phyloP scores from a whole-genome alignment of 169 alveolate genomes.

The Plasmodium relictum region DNA sequence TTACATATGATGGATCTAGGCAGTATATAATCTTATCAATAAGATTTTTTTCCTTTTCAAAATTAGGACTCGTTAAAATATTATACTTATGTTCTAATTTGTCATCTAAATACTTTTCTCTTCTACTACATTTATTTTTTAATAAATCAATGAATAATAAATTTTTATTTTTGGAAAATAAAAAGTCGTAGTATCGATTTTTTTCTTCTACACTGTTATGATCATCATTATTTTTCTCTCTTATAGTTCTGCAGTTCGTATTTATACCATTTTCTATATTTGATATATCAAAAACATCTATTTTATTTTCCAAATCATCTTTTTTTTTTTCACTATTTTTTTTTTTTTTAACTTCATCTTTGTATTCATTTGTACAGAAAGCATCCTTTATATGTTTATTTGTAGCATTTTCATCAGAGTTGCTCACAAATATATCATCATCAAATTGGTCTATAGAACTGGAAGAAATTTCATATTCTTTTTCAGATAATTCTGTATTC shows the following conservation, averaged over 20 bases:
- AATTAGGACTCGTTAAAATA: conserved; percentile 12
- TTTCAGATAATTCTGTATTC: conserved; percentile 28
- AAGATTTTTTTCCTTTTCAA: conserved; percentile 62
- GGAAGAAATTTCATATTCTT: conserved; percentile 39
- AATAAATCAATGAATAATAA: conserved; percentile 17
- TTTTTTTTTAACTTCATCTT: background rate
- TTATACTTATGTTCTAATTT: conserved; percentile 14
- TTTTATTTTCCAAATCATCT: background rate
- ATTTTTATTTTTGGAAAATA: conserved; percentile 31
- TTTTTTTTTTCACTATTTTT: background rate
- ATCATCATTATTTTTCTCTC: background rate
- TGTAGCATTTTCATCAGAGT: conserved; percentile 35
- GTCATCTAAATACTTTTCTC: conserved; percentile 8
- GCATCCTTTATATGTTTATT: conserved; percentile 22
- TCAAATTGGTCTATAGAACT: conserved; percentile 56
- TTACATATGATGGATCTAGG: conserved; percentile 69
- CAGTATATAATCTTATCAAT: conserved; percentile 68
- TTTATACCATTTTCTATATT: background rate
- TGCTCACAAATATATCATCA: conserved; percentile 32
- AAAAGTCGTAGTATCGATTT: conserved; percentile 10
- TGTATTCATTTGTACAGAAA: conserved; percentile 3
- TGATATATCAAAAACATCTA: conserved; percentile 3
- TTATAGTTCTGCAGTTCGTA: background rate
- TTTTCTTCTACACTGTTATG: background rate
- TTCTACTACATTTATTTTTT: conserved; percentile 2